Percentiles rank a stretch among this genome's conserved stretches.
Evolutionary conservation across 2,329 filamentous ascomycete species (phyloP).

Genomic region (Mollisia scopiformis): DNA sequence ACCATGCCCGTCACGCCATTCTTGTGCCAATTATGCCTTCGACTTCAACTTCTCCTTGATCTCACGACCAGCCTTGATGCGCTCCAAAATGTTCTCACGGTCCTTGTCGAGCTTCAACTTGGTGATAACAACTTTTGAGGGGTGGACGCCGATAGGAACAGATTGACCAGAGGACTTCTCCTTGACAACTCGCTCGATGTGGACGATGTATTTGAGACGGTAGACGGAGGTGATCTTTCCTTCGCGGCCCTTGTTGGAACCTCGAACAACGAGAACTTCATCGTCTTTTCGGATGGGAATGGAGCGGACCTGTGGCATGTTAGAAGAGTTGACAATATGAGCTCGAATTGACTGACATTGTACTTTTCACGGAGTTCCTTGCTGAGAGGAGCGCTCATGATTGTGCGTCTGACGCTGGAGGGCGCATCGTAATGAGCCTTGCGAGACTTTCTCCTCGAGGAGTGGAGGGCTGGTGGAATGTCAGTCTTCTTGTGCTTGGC

Average conservation of each 20-base stretch:
- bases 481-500: conserved; percentile 9
- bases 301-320: conserved; percentile 73
- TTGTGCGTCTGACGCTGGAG: conserved; percentile 89
- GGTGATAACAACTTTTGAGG: conserved; percentile 97
- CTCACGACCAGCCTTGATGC: conserved; percentile 81
- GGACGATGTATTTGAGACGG: conserved; percentile 96
- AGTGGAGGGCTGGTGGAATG: conserved; percentile 58
- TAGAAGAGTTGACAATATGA: not conserved
- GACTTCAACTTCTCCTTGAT: conserved; percentile 62
- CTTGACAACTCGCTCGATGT: conserved; percentile 94
- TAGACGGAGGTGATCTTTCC: conserved; percentile 98
- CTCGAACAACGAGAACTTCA: conserved; percentile 90
- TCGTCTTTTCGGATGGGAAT: conserved; percentile 98
- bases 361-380: conserved; percentile 99
- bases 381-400: conserved; percentile 95
- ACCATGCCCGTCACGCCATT: conserved; percentile 29
- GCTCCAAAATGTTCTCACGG: conserved; percentile 84
- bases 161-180: conserved; percentile 98
- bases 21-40: conserved; percentile 23
- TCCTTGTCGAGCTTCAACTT: conserved; percentile 99
- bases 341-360: conserved; percentile 70
- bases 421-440: conserved; percentile 97
- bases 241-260: conserved; percentile 95
- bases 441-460: conserved; percentile 97
- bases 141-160: conserved; percentile 91